phyloP scores from a whole-genome alignment of 208 protist genomes.

The Wallacemonas collosoma region DNA sequence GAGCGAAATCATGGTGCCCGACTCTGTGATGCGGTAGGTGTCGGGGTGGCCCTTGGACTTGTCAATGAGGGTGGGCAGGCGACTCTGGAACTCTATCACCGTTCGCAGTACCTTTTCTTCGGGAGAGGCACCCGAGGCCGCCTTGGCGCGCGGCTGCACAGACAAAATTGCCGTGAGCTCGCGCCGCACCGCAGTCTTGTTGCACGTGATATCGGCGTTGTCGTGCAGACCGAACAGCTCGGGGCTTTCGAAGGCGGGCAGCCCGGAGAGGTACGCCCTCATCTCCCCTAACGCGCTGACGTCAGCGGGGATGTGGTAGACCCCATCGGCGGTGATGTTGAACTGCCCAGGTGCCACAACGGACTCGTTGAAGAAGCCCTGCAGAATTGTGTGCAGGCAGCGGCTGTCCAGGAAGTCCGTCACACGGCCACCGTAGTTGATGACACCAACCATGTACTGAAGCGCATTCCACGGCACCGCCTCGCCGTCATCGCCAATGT shows the following conservation, averaged over 20 bases:
- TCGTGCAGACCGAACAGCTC: conserved; percentile 96
- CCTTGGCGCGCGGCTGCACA: conserved; percentile 89
- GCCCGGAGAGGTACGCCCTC: conserved; percentile 72
- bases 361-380: conserved; percentile 76
- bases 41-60: conserved; percentile 72
- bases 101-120: conserved; percentile 85
- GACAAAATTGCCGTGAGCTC: conserved; percentile 89
- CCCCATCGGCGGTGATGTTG: conserved; percentile 79
- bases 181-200: conserved; percentile 83
- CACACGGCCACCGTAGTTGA: conserved; percentile 96
- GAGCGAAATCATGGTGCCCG: conserved; percentile 90
- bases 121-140: conserved; percentile 37
- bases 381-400: conserved; percentile 74
- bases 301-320: conserved; percentile 87
- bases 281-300: conserved; percentile 63
- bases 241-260: conserved; percentile 93
- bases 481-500: conserved; percentile 60
- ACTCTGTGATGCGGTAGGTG: conserved; percentile 85
- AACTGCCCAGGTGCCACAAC: conserved; percentile 63
- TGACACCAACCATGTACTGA: conserved; percentile 92
- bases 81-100: conserved; percentile 75
- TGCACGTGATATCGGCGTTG: conserved; percentile 95
- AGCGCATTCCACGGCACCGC: conserved; percentile 87
- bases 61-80: conserved; percentile 85
- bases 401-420: conserved; percentile 93